Evolutionary conservation across 2,329 filamentous ascomycete species (phyloP).

Genomic region (Monosporascus sp.): DNA sequence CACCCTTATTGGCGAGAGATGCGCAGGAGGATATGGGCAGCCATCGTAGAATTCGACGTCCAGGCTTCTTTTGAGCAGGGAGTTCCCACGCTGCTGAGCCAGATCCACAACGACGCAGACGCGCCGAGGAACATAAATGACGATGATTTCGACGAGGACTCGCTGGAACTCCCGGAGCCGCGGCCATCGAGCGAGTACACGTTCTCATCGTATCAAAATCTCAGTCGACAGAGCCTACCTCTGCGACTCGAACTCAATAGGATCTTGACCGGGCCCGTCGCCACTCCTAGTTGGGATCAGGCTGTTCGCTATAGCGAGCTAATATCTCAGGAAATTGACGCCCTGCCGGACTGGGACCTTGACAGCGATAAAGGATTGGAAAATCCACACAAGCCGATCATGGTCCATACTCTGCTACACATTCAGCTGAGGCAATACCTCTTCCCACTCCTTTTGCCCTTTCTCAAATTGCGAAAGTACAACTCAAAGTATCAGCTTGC

Average conservation of each 20-base stretch:
- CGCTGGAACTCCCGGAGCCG: conserved; percentile 45
- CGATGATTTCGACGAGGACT: conserved; percentile 51
- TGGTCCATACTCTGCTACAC: conserved; percentile 56
- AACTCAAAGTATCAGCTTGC: conserved; percentile 59
- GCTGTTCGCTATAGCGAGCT: conserved; percentile 58
- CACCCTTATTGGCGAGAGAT: conserved; percentile 58
- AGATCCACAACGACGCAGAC: conserved; percentile 50
- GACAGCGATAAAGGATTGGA: conserved; percentile 32
- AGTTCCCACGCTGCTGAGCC: conserved; percentile 51
- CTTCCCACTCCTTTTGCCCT: conserved; percentile 56
- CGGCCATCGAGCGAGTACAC: conserved; percentile 51
- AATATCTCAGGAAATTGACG: conserved; percentile 56
- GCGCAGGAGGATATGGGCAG: conserved; percentile 56
- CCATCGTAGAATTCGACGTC: conserved; percentile 57
- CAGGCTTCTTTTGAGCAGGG: conserved; percentile 58
- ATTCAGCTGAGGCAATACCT: conserved; percentile 59
- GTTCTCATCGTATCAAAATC: conserved; percentile 53
- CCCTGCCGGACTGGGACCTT: conserved; percentile 51
- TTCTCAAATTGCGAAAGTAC: conserved; percentile 52
- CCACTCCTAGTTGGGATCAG: conserved; percentile 56
- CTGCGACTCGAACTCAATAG: conserved; percentile 54
- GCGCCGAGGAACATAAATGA: conserved; percentile 54
- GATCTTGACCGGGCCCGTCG: conserved; percentile 48
- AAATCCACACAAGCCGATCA: conserved; percentile 47
- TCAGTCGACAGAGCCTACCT: conserved; percentile 50